Conservation (phyloP, 208 protist species). For the Crithidia mellificae region DNA sequence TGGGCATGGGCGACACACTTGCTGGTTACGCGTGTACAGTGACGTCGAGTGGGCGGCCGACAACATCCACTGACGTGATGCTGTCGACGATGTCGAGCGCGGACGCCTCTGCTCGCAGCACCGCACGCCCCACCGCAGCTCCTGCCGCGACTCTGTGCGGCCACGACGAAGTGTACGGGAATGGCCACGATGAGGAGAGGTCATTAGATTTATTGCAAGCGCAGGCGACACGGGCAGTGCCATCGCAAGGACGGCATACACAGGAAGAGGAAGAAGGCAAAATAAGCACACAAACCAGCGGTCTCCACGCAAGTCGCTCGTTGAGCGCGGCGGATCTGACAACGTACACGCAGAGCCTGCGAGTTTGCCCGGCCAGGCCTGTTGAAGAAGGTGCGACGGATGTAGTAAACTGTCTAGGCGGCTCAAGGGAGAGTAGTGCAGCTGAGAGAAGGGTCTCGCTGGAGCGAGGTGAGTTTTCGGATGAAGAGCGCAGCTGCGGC, state of each 20-base stretch:
- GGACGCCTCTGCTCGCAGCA: slow-evolving; percentile 21
- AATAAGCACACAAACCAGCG: too few species aligned
- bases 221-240: not conserved
- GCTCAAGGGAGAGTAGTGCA: not conserved
- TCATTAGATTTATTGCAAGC: not conserved
- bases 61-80: not conserved
- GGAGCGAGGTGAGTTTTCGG: not conserved
- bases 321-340: slow-evolving; percentile 22
- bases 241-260: not conserved
- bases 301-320: not conserved
- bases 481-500: not conserved
- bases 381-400: too few species aligned
- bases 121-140: slow-evolving; percentile 7
- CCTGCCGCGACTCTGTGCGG: too few species aligned
- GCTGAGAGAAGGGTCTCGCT: not conserved
- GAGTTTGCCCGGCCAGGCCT: too few species aligned
- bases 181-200: not conserved
- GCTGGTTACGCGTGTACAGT: too few species aligned
- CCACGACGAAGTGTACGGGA: not conserved
- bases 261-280: too few species aligned
- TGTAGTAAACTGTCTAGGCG: not conserved
- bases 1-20: too few species aligned
- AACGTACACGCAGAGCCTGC: slow-evolving; percentile 16
- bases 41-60: not conserved
- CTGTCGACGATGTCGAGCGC: slow-evolving; percentile 3